A percentile compares a stretch with the other conserved stretches of the same genome.
Conservation (phyloP, 2,329 filamentous ascomycete genomes). For the Rhynchosporium graminicola region DNA sequence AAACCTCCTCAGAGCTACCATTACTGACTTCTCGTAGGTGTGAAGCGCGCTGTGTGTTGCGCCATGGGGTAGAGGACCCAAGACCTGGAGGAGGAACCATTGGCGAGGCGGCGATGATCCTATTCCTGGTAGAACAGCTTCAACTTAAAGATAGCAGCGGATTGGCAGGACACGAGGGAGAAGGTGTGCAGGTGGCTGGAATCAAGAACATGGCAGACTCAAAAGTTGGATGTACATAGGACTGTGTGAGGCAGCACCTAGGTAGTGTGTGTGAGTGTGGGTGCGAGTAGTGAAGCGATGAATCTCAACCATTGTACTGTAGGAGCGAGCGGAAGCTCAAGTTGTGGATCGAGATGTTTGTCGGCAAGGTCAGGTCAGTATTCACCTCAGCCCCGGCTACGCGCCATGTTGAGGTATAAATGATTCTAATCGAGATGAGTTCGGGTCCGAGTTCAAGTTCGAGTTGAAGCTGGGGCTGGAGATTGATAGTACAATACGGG, state of each 20-base stretch:
- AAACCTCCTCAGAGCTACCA: constrained; percentile 32
- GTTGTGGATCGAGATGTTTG: too few relatives aligned
- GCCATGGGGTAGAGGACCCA: constrained; percentile 32
- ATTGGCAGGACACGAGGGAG: background rate
- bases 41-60: constrained; percentile 34
- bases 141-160: constrained; percentile 30
- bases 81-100: constrained; percentile 32
- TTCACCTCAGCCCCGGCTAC: too few relatives aligned
- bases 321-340: too few relatives aligned
- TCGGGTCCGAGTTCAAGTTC: background rate
- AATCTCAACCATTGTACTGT: background rate
- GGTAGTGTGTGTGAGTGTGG: background rate
- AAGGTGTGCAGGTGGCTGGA: background rate
- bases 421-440: too few relatives aligned
- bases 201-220: background rate
- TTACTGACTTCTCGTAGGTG: constrained; percentile 40
- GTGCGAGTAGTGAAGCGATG: background rate
- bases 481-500: background rate
- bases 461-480: background rate
- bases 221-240: background rate
- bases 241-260: too few relatives aligned
- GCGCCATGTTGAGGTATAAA: too few relatives aligned
- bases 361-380: too few relatives aligned
- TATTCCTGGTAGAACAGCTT: constrained; percentile 17
- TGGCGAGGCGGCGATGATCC: constrained; percentile 21